A percentile compares a stretch with the other conserved stretches of the same genome.
Conservation (phyloP, 441 rosid genomes). For the Gossypium laxum region DNA sequence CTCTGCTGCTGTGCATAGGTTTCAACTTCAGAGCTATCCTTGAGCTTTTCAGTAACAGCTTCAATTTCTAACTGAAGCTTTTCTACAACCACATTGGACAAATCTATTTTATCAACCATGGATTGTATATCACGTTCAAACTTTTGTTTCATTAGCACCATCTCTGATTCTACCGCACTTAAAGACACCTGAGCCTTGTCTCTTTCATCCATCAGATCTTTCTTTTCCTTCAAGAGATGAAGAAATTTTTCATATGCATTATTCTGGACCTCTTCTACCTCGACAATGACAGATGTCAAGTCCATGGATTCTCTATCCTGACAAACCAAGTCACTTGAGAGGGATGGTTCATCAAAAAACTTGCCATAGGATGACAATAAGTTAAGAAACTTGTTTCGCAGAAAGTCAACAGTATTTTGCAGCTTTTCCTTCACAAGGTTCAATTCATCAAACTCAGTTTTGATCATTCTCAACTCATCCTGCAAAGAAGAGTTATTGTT, state of each 20-base stretch:
- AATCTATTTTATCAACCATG: slow-evolving; percentile 39
- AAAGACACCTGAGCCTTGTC: slow-evolving; percentile 33
- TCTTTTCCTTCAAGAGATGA: slow-evolving; percentile 46
- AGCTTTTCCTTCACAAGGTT: slow-evolving; percentile 39
- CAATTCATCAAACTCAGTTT: slow-evolving; percentile 36
- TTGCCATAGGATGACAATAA: slow-evolving; percentile 35
- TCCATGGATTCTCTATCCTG: slow-evolving; percentile 38
- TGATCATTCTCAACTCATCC: slow-evolving; percentile 44
- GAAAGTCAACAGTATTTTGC: slow-evolving; percentile 32
- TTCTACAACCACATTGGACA: slow-evolving; percentile 37
- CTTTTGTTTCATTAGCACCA: slow-evolving; percentile 44
- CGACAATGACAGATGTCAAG: slow-evolving; percentile 27
- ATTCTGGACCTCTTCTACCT: slow-evolving; percentile 49
- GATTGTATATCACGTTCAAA: slow-evolving; percentile 36
- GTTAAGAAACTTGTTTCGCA: slow-evolving; percentile 35
- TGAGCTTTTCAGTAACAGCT: slow-evolving; percentile 42
- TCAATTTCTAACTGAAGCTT: slow-evolving; percentile 64
- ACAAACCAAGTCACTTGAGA: slow-evolving; percentile 24
- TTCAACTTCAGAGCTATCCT: slow-evolving; percentile 46
- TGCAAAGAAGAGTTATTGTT: slow-evolving; percentile 34
- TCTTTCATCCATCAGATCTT: slow-evolving; percentile 42
- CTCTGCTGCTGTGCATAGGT: slow-evolving; percentile 33
- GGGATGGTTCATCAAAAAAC: slow-evolving; percentile 27
- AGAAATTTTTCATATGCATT: slow-evolving; percentile 41
- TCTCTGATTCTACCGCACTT: slow-evolving; percentile 41